Conservation (phyloP, 2,329 filamentous ascomycete species). For the Xylaria digitata region DNA sequence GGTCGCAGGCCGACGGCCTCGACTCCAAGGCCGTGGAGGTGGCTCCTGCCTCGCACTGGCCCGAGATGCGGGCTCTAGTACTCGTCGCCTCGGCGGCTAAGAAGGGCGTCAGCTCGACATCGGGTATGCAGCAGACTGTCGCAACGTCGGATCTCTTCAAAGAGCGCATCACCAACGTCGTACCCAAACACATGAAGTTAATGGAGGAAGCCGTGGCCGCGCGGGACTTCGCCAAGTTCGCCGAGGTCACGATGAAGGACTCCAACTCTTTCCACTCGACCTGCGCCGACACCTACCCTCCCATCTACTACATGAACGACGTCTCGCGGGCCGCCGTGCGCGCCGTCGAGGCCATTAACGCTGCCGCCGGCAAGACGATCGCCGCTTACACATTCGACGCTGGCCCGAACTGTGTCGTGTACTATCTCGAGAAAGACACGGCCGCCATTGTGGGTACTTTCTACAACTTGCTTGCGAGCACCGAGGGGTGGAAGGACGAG, state of each 20-base stretch:
- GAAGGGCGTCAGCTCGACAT: conserved; percentile 92
- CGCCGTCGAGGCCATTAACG: conserved; percentile 90
- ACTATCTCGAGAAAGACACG: conserved; percentile 86
- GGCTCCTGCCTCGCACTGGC: conserved; percentile 91
- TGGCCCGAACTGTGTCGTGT: conserved; percentile 95
- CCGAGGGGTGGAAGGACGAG: conserved; percentile 78
- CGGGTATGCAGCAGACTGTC: conserved; percentile 97
- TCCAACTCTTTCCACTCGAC: conserved; percentile 97
- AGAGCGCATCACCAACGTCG: conserved; percentile 78
- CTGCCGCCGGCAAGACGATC: conserved; percentile 78
- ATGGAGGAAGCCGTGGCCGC: conserved; percentile 86
- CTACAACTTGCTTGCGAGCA: conserved; percentile 70
- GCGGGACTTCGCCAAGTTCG: conserved; percentile 87
- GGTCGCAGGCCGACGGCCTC: conserved; percentile 77
- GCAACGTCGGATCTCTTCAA: conserved; percentile 89
- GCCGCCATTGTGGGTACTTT: conserved; percentile 80
- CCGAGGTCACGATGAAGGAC: conserved; percentile 92
- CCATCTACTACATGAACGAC: conserved; percentile 99
- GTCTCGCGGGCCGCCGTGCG: conserved; percentile 87
- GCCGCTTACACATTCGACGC: conserved; percentile 98
- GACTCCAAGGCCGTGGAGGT: conserved; percentile 92
- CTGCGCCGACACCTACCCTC: conserved; percentile 93
- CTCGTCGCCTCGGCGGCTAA: conserved; percentile 93
- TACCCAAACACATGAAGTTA: conserved; percentile 82
- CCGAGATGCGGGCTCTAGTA: conserved; percentile 90